phyloP scores from a whole-genome alignment of 495 filamentous ascomycete genomes.

The Penicillium samsonianum region DNA sequence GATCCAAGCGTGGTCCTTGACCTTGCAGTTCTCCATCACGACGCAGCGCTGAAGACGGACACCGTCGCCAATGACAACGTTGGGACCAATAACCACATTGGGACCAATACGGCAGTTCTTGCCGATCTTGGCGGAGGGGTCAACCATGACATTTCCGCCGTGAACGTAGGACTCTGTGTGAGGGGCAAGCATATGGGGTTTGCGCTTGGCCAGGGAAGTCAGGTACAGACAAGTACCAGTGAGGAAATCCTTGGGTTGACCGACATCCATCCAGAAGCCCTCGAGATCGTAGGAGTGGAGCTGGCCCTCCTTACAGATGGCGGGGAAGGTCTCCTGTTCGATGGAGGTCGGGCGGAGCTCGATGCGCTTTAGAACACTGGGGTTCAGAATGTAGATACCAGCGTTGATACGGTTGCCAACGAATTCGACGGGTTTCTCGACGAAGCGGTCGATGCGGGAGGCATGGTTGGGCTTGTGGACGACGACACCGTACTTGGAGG shows the following conservation, averaged over 20 bases:
- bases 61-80: conserved; percentile 93
- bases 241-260: conserved; percentile 98
- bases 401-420: conserved; percentile 99
- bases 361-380: conserved; percentile 84
- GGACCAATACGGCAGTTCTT: conserved; percentile 98
- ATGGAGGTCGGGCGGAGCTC: conserved; percentile 98
- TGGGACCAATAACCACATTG: conserved; percentile 95
- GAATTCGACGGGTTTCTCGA: conserved; percentile 99
- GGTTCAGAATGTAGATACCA: conserved; percentile 98
- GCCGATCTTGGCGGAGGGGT: conserved; percentile 93
- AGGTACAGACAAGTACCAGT: conserved; percentile 97
- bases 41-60: conserved; percentile 94
- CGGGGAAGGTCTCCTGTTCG: conserved; percentile 98
- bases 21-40: conserved; percentile 81
- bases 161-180: conserved; percentile 78
- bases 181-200: conserved; percentile 79
- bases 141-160: conserved; percentile 95
- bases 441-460: conserved; percentile 95
- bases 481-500: conserved; percentile 97
- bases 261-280: conserved; percentile 99
- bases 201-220: conserved; percentile 88
- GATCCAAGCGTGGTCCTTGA: conserved; percentile 99
- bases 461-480: conserved; percentile 95
- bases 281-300: conserved; percentile 98
- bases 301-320: conserved; percentile 86